These are phyloP conservation scores for Globisporangium parvum DNA, from an alignment of 352 stramenopile genomes.

Conservation along the genomic window DNA sequence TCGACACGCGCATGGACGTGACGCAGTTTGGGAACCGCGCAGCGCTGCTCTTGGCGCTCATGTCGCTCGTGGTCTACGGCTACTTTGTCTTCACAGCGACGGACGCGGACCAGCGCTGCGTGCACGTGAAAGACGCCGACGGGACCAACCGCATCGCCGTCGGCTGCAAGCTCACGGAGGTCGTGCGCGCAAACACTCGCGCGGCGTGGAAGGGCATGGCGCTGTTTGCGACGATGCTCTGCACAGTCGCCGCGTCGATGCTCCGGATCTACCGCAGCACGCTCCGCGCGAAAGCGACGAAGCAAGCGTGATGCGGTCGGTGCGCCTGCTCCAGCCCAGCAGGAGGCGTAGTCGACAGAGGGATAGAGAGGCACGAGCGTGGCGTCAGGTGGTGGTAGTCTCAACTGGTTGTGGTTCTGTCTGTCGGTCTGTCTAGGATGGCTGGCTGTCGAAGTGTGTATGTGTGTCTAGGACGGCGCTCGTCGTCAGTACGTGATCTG, in stretches of 20 bases:
- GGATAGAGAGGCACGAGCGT: neutral
- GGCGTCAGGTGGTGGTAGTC: neutral
- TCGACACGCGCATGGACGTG: constrained; percentile 55
- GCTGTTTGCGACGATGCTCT: constrained; percentile 45
- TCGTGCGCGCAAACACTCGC: constrained; percentile 31
- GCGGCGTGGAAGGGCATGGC: constrained; percentile 47
- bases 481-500: constrained; percentile 5
- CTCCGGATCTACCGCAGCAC: constrained; percentile 63
- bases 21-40: constrained; percentile 53
- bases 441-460: neutral
- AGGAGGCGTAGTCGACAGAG: constrained; percentile 3
- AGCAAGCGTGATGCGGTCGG: constrained; percentile 35
- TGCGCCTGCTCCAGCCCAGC: constrained; percentile 6
- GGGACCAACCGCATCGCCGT: constrained; percentile 18
- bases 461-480: neutral
- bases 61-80: constrained; percentile 53
- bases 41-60: constrained; percentile 44
- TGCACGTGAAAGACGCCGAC: constrained; percentile 14
- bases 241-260: constrained; percentile 53
- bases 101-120: constrained; percentile 33
- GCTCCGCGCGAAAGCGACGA: constrained; percentile 46
- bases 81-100: constrained; percentile 53
- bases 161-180: constrained; percentile 39
- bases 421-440: too few species aligned
- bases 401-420: too few species aligned